Percentiles rank a stretch among this genome's conserved stretches.
Conservation (phyloP, 2,329 filamentous ascomycete species). For the Exophiala sideris region DNA sequence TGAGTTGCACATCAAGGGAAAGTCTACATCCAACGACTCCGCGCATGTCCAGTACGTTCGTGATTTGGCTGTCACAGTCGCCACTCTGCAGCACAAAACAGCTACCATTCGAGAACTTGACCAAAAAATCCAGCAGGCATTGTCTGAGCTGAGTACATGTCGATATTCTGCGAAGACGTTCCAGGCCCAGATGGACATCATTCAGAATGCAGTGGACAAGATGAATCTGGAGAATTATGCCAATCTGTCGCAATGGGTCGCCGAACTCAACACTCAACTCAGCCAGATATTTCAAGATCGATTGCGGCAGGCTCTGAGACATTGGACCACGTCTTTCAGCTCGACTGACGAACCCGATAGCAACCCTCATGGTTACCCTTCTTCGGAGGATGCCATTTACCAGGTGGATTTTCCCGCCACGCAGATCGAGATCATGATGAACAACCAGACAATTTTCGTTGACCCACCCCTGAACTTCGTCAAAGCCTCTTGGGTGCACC, state of each 20-base stretch:
- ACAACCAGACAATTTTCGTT: conserved; percentile 94
- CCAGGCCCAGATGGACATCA: conserved; percentile 72
- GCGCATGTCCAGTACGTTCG: conserved; percentile 96
- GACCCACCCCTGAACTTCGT: conserved; percentile 91
- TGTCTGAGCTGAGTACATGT: conserved; percentile 80
- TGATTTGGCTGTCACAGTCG: conserved; percentile 84
- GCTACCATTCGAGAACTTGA: conserved; percentile 74
- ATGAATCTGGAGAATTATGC: conserved; percentile 94
- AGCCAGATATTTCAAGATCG: conserved; percentile 76
- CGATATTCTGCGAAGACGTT: conserved; percentile 78
- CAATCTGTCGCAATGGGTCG: conserved; percentile 88
- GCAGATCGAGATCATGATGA: conserved; percentile 92
- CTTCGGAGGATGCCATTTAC: conserved; percentile 28
- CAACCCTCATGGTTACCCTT: conserved; percentile 26
- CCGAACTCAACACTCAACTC: conserved; percentile 79
- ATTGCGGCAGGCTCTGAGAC: conserved; percentile 75
- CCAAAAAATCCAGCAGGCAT: conserved; percentile 73
- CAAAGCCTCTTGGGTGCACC: conserved; percentile 86
- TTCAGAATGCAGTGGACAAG: conserved; percentile 92
- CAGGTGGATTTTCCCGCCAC: conserved; percentile 50
- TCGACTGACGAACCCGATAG: conserved; percentile 38
- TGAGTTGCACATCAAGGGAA: conserved; percentile 75
- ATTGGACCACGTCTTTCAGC: conserved; percentile 86
- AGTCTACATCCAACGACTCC: conserved; percentile 64
- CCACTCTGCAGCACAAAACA: conserved; percentile 83